Evolutionary conservation across 371 early-diverging fungal species (phyloP).

Genomic region (Mucor racemosus): DNA sequence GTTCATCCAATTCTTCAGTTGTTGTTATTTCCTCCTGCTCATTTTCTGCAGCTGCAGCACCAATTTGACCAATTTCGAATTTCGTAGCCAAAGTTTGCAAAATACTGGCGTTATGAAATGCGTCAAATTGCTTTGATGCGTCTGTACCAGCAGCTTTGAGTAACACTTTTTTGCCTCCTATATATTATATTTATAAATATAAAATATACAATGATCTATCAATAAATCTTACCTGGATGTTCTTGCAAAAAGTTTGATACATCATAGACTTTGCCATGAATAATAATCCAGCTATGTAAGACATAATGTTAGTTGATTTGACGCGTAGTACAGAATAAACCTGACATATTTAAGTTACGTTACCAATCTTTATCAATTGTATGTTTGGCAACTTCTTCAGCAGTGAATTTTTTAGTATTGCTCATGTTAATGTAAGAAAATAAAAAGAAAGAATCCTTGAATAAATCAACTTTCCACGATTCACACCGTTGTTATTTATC

Average conservation of each 20-base stretch:
- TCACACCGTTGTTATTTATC: background rate
- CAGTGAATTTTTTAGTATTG: conserved; percentile 48
- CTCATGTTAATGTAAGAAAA: background rate
- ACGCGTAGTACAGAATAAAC: background rate
- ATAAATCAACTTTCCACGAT: too few relatives aligned
- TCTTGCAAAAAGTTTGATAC: conserved; percentile 73
- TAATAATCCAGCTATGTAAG: conserved; percentile 72
- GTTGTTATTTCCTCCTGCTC: conserved; percentile 1
- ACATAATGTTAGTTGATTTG: background rate
- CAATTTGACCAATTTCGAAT: conserved; percentile 22
- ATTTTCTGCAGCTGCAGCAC: conserved; percentile 12
- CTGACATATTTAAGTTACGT: background rate
- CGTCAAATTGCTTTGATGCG: conserved; percentile 87
- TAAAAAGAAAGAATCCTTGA: background rate
- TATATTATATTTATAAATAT: background rate
- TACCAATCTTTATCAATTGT: conserved; percentile 72
- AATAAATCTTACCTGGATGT: conserved; percentile 55
- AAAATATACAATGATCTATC: background rate
- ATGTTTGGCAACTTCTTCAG: conserved; percentile 82
- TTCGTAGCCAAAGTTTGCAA: conserved; percentile 28
- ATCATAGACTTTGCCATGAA: conserved; percentile 83
- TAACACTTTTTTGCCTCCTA: conserved; percentile 67
- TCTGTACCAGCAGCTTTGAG: conserved; percentile 86
- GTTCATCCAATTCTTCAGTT: background rate
- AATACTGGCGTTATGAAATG: conserved; percentile 75